phyloP scores from a whole-genome alignment of 192 early-diverging fungal species.

The Pilaira anomala region DNA sequence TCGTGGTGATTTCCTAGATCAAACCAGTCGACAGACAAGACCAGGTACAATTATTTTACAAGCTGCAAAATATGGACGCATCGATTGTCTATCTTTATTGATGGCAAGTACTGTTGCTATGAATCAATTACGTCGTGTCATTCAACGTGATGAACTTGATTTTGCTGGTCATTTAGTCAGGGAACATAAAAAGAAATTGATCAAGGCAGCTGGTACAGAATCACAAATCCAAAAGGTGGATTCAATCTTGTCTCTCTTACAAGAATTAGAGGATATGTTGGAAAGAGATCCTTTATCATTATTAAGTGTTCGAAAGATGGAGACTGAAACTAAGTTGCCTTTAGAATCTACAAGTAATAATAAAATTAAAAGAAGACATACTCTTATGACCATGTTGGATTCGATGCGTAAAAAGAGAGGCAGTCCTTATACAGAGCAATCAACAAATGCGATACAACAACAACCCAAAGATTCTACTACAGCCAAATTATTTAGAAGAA shows the following conservation, averaged over 20 bases:
- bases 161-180: conserved; percentile 2
- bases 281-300: not conserved
- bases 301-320: not conserved
- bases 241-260: not conserved
- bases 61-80: conserved; percentile 34
- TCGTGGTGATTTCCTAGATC: conserved; percentile 28
- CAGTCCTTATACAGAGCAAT: too few relatives aligned
- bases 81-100: conserved; percentile 18
- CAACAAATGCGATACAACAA: too few relatives aligned
- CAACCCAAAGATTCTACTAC: too few relatives aligned
- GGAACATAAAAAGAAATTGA: not conserved
- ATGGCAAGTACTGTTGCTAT: not conserved
- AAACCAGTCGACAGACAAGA: conserved; percentile 10
- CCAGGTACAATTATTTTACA: conserved; percentile 25
- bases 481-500: not conserved
- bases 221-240: not conserved
- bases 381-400: not conserved
- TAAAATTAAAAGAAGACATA: not conserved
- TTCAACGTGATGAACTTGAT: not conserved
- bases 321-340: not conserved
- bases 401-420: not conserved
- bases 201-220: not conserved
- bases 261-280: not conserved
- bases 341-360: not conserved
- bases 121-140: not conserved